Evolutionary conservation across 2,329 filamentous ascomycete genomes (phyloP).

Genomic region (Trichoderma sp.): DNA sequence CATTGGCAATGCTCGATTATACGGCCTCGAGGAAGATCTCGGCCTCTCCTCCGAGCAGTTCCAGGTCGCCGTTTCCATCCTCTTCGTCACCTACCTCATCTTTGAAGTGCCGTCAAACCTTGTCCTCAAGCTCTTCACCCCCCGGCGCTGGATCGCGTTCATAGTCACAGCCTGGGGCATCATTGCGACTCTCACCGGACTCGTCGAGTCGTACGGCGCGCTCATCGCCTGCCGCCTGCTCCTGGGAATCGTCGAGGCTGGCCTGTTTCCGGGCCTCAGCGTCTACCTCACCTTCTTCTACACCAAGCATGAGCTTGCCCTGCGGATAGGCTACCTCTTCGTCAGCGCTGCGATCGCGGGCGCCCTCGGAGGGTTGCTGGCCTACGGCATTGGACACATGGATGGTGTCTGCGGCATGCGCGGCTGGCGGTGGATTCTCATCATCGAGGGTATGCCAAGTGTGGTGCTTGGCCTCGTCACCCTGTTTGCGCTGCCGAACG

Average conservation of each 20-base stretch:
- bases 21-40: conserved; percentile 65
- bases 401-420: conserved; percentile 64
- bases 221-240: conserved; percentile 70
- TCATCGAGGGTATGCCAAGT: conserved; percentile 53
- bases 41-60: conserved; percentile 64
- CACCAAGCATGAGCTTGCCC: conserved; percentile 69
- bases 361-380: conserved; percentile 71
- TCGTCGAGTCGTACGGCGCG: conserved; percentile 65
- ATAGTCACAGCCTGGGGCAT: conserved; percentile 68
- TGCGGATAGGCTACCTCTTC: conserved; percentile 74
- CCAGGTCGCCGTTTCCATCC: conserved; percentile 66
- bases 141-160: conserved; percentile 64
- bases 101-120: conserved; percentile 69
- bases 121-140: conserved; percentile 63
- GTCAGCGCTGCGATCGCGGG: conserved; percentile 71
- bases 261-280: conserved; percentile 69
- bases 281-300: conserved; percentile 77
- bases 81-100: conserved; percentile 65
- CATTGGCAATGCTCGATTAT: conserved; percentile 71
- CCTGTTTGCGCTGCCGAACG: conserved; percentile 43
- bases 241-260: conserved; percentile 69
- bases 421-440: conserved; percentile 74
- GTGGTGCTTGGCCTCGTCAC: conserved; percentile 42
- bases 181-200: conserved; percentile 68
- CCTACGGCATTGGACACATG: conserved; percentile 74